Evolutionary conservation across 768 basidiomycete species (phyloP).

Genomic region (Leccinum disarticulatum): DNA sequence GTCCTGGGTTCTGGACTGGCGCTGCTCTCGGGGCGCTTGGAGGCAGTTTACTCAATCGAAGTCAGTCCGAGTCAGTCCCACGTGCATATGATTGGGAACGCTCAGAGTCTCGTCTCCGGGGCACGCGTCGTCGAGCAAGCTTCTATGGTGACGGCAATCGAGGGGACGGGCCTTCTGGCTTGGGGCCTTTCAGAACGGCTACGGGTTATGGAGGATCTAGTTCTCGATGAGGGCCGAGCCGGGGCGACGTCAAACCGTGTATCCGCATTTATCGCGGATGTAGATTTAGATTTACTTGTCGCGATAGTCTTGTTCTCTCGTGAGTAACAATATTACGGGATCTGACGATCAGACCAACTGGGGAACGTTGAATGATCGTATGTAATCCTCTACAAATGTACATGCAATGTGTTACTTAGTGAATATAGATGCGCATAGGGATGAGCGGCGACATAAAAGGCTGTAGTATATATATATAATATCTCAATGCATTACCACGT

Average conservation of each 20-base stretch:
- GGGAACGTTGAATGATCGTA: background rate
- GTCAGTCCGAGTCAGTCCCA: constrained; percentile 31
- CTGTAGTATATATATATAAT: constrained; percentile 1
- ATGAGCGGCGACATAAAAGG: background rate
- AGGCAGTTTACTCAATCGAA: constrained; percentile 51
- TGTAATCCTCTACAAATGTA: background rate
- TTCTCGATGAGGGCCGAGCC: constrained; percentile 47
- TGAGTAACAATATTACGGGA: background rate
- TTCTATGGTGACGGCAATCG: constrained; percentile 44
- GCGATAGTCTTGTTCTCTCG: background rate
- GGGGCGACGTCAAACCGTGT: background rate
- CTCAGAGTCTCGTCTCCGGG: constrained; percentile 33
- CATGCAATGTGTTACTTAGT: constrained; percentile 12
- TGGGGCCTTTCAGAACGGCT: constrained; percentile 72
- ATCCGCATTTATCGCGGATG: background rate
- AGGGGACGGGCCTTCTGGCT: constrained; percentile 66
- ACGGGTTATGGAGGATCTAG: constrained; percentile 80
- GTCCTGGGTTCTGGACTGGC: constrained; percentile 86
- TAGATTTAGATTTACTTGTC: background rate
- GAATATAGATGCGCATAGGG: constrained; percentile 12
- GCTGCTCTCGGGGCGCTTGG: constrained; percentile 72
- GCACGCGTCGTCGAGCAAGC: constrained; percentile 26
- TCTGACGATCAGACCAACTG: background rate
- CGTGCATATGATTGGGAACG: constrained; percentile 62
- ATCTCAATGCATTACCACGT: constrained; percentile 1